Percentiles rank a stretch among this genome's conserved stretches.
These are phyloP conservation scores for Arabidopsis arenosa DNA, from an alignment of 345 rosid species.

Conservation along the genomic window DNA sequence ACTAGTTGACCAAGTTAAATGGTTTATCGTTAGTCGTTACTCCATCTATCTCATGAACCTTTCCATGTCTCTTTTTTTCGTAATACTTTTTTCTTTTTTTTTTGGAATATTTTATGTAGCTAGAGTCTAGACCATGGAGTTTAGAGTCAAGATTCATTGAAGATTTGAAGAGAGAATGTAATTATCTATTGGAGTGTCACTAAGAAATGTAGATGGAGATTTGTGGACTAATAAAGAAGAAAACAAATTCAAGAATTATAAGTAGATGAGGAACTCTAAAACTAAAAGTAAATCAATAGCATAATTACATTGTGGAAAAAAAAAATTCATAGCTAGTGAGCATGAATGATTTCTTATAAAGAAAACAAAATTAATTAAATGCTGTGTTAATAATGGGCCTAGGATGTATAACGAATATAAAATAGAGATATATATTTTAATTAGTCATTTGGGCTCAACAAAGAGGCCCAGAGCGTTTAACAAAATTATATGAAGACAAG, in stretches of 20 bases:
- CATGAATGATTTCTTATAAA: too few relatives aligned
- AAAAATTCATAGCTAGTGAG: too few relatives aligned
- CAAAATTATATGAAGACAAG: too few relatives aligned
- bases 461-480: too few relatives aligned
- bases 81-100: neutral
- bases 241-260: neutral
- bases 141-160: neutral
- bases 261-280: too few relatives aligned
- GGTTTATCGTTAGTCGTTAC: neutral
- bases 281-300: too few relatives aligned
- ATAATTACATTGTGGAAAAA: too few relatives aligned
- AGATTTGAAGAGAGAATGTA: neutral
- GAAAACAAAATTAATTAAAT: too few relatives aligned
- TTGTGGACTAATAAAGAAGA: neutral
- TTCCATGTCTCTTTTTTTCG: neutral
- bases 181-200: neutral
- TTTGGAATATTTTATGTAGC: slow-evolving; percentile 2
- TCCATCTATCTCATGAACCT: neutral
- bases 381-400: too few relatives aligned
- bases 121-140: neutral
- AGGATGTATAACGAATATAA: too few relatives aligned
- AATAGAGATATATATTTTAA: too few relatives aligned
- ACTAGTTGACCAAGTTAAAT: slow-evolving; percentile 9
- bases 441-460: too few relatives aligned
- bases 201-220: neutral